Evolutionary conservation across 2,329 filamentous ascomycete species (phyloP).

Genomic region (Hypoxylon sp.): DNA sequence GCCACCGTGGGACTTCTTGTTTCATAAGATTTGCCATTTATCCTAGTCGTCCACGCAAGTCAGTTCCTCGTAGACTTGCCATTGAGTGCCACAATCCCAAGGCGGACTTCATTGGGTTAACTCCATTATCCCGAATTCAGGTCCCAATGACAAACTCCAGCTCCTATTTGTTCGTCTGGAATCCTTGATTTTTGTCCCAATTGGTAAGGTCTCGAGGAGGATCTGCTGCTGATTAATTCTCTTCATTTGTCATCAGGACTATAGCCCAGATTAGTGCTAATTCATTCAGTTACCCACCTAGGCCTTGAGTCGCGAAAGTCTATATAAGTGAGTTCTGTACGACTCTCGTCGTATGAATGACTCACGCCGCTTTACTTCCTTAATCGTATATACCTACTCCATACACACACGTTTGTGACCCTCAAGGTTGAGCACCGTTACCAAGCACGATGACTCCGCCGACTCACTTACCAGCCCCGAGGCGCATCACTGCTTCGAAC

Average conservation of each 20-base stretch:
- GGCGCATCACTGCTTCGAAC: constrained; percentile 51
- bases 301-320: constrained; percentile 9
- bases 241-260: constrained; percentile 34
- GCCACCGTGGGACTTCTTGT: constrained; percentile 10
- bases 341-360: constrained; percentile 3
- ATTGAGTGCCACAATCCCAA: constrained; percentile 6
- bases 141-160: constrained; percentile 6
- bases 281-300: constrained; percentile 7
- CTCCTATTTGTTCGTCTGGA: not conserved
- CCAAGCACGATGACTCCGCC: constrained; percentile 30
- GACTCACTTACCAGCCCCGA: constrained; percentile 41
- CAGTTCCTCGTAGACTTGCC: constrained; percentile 7
- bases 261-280: constrained; percentile 9
- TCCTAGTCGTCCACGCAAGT: constrained; percentile 1
- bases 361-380: constrained; percentile 3
- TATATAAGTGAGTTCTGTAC: constrained; percentile 26
- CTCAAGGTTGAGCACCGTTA: constrained; percentile 4
- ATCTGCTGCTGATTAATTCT: constrained; percentile 33
- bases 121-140: constrained; percentile 8
- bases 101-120: constrained; percentile 3
- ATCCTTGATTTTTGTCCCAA: constrained; percentile 13
- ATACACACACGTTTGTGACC: not conserved
- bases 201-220: constrained; percentile 20
- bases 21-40: not conserved
- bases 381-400: constrained; percentile 1